These are phyloP conservation scores for Termitomyces heimii DNA, from an alignment of 768 basidiomycete genomes.

Conservation along the genomic window DNA sequence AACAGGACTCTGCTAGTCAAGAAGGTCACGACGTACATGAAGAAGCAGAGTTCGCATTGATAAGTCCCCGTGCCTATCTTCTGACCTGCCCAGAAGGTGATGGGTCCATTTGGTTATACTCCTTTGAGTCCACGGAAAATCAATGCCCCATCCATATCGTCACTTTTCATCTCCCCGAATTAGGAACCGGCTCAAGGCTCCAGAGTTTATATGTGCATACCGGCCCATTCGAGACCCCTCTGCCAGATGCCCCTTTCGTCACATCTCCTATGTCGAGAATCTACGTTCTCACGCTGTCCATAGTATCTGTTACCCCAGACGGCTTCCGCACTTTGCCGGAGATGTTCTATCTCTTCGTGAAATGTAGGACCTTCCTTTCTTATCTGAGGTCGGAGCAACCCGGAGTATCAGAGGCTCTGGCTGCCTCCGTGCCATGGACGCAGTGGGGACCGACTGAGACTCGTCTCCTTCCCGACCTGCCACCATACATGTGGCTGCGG, in stretches of 20 bases:
- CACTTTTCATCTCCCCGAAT: constrained; percentile 13
- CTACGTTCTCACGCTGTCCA: constrained; percentile 6
- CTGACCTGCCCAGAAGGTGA: not conserved
- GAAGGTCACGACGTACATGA: constrained; percentile 15
- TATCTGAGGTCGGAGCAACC: too few relatives aligned
- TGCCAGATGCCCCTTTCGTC: constrained; percentile 15
- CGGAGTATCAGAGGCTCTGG: not conserved
- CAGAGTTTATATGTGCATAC: not conserved
- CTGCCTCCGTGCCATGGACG: not conserved
- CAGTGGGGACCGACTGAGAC: not conserved
- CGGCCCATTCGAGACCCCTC: constrained; percentile 9
- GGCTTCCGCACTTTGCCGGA: too few relatives aligned
- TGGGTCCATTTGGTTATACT: constrained; percentile 39
- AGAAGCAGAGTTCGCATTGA: constrained; percentile 38
- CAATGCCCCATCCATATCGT: too few relatives aligned
- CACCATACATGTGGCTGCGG: not conserved
- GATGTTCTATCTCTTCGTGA: too few relatives aligned
- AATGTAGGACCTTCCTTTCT: too few relatives aligned
- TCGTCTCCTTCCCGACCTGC: not conserved
- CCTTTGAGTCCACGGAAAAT: constrained; percentile 21
- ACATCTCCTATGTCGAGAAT: constrained; percentile 12
- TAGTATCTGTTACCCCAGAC: too few relatives aligned
- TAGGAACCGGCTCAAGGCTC: constrained; percentile 7
- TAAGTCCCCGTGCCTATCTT: constrained; percentile 34
- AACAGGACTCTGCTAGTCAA: too few relatives aligned